Base-by-base conservation (phyloP, 148 eudicot genomes). In the Chenopodium suecicum region DNA sequence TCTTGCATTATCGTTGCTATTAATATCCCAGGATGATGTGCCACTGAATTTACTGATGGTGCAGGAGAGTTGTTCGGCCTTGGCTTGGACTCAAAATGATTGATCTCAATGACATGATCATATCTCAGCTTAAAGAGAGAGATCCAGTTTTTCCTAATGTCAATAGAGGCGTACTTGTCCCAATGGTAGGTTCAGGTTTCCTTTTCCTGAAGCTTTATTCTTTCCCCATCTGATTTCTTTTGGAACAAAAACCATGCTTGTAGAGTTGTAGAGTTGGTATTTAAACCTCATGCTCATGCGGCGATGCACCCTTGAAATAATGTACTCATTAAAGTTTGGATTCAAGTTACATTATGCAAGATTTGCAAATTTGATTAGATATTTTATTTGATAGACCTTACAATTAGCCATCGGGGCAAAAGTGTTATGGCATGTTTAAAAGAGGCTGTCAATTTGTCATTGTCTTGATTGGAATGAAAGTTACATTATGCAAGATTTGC, bases 21-120 rank as follows among this genome's bases (percentile, higher is more conserved):
- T 44, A 73, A 22, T 67, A 73, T 44, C 14, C 27, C 11, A 37
- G 70, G 46, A 70, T 52, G 66, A 70, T 31, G 14, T 62, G 50
- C 8, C 32, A 16, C 22, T 72, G 34, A 37, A 74, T 73, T 65
- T 81, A 31, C 16, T 80, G 75, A 25, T 69, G 83, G 14, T 83
- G 86, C 89, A 90, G 94, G 89, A 86, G 92, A 89, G 92, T 91
- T 74, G 83, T 91, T 87, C 91, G 92, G 52, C 94, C 94, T 32
- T 91, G 94, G 94, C 87, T 91, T 65, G 94, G 94, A 54, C 79
- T 90, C 69, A 91, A 91, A 80, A 89, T 91, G 94, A 85, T 91
- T 70, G 94, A 91, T 81, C 92, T 91, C 60, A 89, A 91, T 84
- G 86, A 85, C 44, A 82, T 88, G 94, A 88, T 91, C 81, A 84